Conservation (phyloP, 495 filamentous ascomycete species). For the Tuber aestivum region DNA sequence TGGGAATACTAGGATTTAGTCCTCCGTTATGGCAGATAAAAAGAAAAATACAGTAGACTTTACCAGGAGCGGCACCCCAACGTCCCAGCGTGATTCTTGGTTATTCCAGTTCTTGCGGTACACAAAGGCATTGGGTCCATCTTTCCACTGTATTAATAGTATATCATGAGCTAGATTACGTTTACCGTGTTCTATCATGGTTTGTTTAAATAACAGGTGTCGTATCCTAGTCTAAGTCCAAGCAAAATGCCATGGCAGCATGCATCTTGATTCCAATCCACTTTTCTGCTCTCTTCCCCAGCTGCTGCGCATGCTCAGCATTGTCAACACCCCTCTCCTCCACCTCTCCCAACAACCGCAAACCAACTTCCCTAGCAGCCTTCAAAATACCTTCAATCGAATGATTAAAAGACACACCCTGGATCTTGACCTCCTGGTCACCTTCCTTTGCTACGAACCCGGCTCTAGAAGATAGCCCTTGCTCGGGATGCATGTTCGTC, state of each 20-base stretch:
- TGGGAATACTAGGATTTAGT: background rate
- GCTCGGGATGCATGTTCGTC: conserved; percentile 70
- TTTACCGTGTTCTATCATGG: background rate
- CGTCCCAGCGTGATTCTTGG: background rate
- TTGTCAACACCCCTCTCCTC: conserved; percentile 52
- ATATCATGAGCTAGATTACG: background rate
- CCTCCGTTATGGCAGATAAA: background rate
- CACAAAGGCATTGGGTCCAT: background rate
- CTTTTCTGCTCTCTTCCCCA: conserved; percentile 59
- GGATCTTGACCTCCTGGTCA: conserved; percentile 56
- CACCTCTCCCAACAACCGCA: conserved; percentile 48
- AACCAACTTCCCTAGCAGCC: conserved; percentile 52
- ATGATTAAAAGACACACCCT: conserved; percentile 59
- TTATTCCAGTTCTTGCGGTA: background rate
- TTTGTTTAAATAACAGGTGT: background rate
- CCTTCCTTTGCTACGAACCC: conserved; percentile 58
- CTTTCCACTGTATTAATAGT: background rate
- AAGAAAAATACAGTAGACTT: background rate
- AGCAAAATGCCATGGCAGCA: conserved; percentile 59
- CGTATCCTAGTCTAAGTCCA: conserved; percentile 26
- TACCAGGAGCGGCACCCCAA: background rate
- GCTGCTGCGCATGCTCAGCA: conserved; percentile 45
- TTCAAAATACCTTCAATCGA: conserved; percentile 51
- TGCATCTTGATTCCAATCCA: conserved; percentile 60
- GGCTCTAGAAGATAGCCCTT: conserved; percentile 59